Evolutionary conservation across 805 yeast genomes (phyloP).

Genomic region (Vanderwaltozyma yarrowii): DNA sequence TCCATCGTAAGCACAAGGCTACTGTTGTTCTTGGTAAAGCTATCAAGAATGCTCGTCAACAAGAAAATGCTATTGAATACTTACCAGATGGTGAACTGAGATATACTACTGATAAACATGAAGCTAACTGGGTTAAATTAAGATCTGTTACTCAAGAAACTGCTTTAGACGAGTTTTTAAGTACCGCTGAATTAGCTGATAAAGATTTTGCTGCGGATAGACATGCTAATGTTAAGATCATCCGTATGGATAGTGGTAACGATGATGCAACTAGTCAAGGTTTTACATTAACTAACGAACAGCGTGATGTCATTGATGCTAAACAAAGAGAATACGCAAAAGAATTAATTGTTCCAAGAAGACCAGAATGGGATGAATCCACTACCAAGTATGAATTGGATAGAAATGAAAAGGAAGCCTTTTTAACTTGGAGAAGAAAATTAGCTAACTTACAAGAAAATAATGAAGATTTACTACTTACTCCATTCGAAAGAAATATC

Average conservation of each 20-base stretch:
- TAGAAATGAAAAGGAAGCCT: conserved; percentile 79
- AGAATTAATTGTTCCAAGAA: conserved; percentile 78
- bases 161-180: conserved; percentile 86
- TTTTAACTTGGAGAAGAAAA: conserved; percentile 88
- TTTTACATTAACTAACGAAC: conserved; percentile 54
- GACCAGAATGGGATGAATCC: conserved; percentile 74
- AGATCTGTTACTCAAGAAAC: conserved; percentile 92
- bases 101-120: conserved; percentile 75
- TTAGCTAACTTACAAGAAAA: conserved; percentile 77
- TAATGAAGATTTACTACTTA: conserved; percentile 67
- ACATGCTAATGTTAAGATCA: conserved; percentile 70
- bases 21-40: conserved; percentile 79
- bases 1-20: conserved; percentile 74
- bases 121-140: conserved; percentile 81
- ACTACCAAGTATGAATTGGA: conserved; percentile 73
- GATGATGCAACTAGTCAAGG: conserved; percentile 40
- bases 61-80: conserved; percentile 57
- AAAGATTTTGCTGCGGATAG: conserved; percentile 93
- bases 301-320: conserved; percentile 48
- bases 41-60: conserved; percentile 61
- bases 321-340: conserved; percentile 59
- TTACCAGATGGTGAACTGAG: conserved; percentile 84
- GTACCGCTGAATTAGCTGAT: conserved; percentile 92
- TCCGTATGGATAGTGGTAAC: conserved; percentile 49
- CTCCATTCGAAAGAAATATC: conserved; percentile 94